Base-by-base conservation (phyloP, 106 monocot genomes). In the Dioscorea alata region DNA sequence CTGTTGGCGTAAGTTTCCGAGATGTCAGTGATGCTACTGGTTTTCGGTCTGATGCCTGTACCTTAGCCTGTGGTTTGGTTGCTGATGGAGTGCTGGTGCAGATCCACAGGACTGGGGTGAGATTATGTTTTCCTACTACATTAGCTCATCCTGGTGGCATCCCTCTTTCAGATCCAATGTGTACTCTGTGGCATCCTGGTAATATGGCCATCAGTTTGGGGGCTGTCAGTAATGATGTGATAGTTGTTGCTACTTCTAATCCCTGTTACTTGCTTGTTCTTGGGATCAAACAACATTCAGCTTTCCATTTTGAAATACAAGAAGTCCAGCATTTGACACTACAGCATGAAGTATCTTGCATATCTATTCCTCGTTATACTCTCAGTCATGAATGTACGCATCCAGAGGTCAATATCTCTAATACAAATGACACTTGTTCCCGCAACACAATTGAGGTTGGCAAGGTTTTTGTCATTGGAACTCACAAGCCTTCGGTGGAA, bases 61-160 rank as follows among this genome's bases (percentile, higher is more conserved):
- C 99, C 81, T 74, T 99, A 64, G 99, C 93, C 68, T 99, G 99
- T 78, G 99, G 99, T 60, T 75, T 99, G 67, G 67, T 93, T 52
- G 65, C 84, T 71, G 99, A 99, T 78, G 85, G 89, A 18, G 60
- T 85, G 66, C 73, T 99, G 31, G 93, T 93, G 63, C 99, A 99
- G 71, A 85, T 99, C 78, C 90, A 99, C 57, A 87, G 67, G 64
- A 73, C 52, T 70, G 93, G 79, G 57, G 90, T 92, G 64, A 89
- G 81, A 76, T 73, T 93, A 60, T 99, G 89, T 82, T 81, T 93
- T 60, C 99, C 99, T 69, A 85, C 87, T 67, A 68, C 74, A 71
- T 66, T 18, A 69, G 89, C 82, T 60, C 84, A 92, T 81, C 62
- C 67, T 64, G 83, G 83, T 35, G 87, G 93, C n/a, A 69, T 82